Conservation (phyloP, 1,284 basidiomycete genomes). For the Irpex rosettiformis region DNA sequence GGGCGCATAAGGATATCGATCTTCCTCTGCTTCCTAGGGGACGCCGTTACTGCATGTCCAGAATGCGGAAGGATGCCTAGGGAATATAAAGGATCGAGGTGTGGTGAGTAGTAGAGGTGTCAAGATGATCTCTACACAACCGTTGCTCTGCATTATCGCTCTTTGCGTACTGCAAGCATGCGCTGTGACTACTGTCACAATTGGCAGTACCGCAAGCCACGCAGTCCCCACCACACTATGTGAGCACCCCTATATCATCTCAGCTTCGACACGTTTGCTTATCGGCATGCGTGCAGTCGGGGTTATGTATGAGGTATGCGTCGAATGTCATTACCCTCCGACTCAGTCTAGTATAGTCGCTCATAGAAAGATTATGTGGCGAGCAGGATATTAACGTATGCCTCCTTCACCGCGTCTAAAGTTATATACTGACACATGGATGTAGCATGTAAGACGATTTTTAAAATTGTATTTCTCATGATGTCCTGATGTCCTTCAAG, state of each 20-base stretch:
- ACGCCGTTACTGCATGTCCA: too few relatives aligned
- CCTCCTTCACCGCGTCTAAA: constrained; percentile 1
- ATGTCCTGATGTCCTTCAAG: constrained; percentile 18
- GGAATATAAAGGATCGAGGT: too few relatives aligned
- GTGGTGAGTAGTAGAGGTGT: too few relatives aligned
- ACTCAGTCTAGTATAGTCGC: too few relatives aligned
- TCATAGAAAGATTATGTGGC: too few relatives aligned
- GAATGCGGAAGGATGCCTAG: too few relatives aligned
- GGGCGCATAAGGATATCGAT: too few relatives aligned
- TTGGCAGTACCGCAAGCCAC: constrained; percentile 27
- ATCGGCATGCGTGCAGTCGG: constrained; percentile 27
- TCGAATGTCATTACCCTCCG: too few relatives aligned
- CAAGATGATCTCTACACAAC: too few relatives aligned
- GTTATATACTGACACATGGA: constrained; percentile 25
- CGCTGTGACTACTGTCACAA: constrained; percentile 17
- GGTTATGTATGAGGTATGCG: constrained; percentile 36
- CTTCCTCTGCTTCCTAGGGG: too few relatives aligned
- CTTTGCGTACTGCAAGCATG: neutral
- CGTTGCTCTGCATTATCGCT: neutral
- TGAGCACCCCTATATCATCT: constrained; percentile 1
- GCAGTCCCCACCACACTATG: constrained; percentile 24
- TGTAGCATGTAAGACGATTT: neutral
- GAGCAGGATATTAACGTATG: constrained; percentile 40
- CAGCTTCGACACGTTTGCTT: neutral
- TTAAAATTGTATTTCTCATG: neutral